Evolutionary conservation across 441 rosid species (phyloP).

Genomic region (Populus hybrid): DNA sequence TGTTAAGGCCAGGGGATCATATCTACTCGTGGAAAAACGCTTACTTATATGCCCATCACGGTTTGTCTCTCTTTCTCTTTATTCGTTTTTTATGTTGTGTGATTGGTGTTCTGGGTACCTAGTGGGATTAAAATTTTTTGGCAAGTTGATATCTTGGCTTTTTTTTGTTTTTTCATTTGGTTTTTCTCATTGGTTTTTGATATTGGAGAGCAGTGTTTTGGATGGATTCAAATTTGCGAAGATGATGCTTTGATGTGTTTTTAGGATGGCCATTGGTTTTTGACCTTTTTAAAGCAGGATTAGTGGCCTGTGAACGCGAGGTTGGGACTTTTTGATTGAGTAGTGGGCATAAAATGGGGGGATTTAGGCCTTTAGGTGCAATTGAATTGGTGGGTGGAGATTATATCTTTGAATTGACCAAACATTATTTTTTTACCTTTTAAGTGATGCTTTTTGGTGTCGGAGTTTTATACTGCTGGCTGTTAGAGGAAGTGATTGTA

Average conservation of each 20-base stretch:
- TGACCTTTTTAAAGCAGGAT: neutral
- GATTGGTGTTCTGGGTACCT: neutral
- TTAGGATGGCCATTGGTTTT: neutral
- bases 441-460: no score
- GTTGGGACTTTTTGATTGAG: neutral
- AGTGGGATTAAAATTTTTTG: neutral
- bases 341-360: neutral
- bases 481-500: neutral
- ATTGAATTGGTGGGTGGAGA: neutral
- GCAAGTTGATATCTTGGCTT: neutral
- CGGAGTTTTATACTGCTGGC: no score
- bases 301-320: neutral
- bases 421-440: no score
- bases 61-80: constrained; percentile 19
- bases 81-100: neutral
- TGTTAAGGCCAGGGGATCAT: constrained; percentile 56
- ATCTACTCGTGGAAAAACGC: constrained; percentile 59
- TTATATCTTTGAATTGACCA: neutral
- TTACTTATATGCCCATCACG: constrained; percentile 60
- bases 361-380: neutral
- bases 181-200: neutral
- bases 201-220: neutral
- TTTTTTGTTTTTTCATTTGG: neutral
- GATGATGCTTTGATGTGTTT: neutral
- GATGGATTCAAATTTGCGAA: neutral